Percentiles rank a stretch among this genome's conserved stretches.
Evolutionary conservation across 2,329 filamentous ascomycete genomes (phyloP).

Genomic region (Fusarium sp.): DNA sequence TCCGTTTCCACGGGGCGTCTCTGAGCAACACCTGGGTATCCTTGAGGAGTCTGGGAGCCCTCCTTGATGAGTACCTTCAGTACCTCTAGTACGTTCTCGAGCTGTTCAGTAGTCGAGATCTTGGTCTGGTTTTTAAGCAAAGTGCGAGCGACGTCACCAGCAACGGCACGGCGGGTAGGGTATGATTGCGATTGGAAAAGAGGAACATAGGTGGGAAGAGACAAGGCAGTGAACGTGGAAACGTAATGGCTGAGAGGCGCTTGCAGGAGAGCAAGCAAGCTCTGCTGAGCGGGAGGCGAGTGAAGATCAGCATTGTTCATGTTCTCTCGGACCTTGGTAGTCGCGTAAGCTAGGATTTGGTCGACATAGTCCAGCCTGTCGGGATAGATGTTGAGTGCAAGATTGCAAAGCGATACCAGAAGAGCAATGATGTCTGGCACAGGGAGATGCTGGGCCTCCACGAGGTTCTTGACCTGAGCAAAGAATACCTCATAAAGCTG

Average conservation of each 20-base stretch:
- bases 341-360: conserved; percentile 91
- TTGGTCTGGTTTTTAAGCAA: conserved; percentile 86
- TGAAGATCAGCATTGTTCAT: conserved; percentile 96
- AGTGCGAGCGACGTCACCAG: conserved; percentile 86
- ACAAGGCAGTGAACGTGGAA: conserved; percentile 95
- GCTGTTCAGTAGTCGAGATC: conserved; percentile 82
- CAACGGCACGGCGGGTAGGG: conserved; percentile 89
- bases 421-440: conserved; percentile 96
- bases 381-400: conserved; percentile 96
- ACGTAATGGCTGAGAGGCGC: conserved; percentile 91
- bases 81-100: conserved; percentile 91
- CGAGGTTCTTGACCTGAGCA: conserved; percentile 92
- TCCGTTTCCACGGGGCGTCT: conserved; percentile 87
- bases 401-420: conserved; percentile 92
- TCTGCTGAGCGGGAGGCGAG: conserved; percentile 87
- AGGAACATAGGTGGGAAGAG: conserved; percentile 91
- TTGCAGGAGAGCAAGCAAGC: conserved; percentile 89
- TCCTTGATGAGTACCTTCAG: conserved; percentile 94
- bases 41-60: conserved; percentile 85
- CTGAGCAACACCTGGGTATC: conserved; percentile 86
- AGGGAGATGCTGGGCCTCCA: conserved; percentile 89
- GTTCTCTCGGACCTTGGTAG: conserved; percentile 88
- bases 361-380: conserved; percentile 94
- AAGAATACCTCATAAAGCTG: conserved; percentile 98
- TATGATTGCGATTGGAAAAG: conserved; percentile 94